phyloP scores from a whole-genome alignment of 1,284 basidiomycete genomes.

The Sporisorium scitamineum region DNA sequence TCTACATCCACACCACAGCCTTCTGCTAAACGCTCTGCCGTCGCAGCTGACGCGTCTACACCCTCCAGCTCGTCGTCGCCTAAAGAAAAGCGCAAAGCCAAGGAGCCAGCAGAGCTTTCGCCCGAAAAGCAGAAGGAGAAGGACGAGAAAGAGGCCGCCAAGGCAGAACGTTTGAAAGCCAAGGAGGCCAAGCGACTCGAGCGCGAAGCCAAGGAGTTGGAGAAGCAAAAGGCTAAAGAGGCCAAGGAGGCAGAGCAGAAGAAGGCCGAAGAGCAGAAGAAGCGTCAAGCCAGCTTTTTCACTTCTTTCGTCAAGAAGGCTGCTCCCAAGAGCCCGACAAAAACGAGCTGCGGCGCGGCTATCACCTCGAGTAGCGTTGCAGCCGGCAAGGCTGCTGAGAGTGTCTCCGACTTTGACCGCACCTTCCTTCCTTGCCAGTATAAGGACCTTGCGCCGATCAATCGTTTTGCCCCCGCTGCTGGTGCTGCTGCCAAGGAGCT shows the following conservation, averaged over 20 bases:
- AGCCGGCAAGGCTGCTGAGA: constrained; percentile 19
- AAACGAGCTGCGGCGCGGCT: constrained; percentile 3
- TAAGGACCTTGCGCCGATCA: constrained; percentile 64
- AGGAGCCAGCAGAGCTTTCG: constrained; percentile 41
- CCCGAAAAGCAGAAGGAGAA: constrained; percentile 68
- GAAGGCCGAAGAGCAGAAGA: constrained; percentile 71
- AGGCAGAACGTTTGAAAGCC: constrained; percentile 60
- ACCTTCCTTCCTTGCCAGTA: constrained; percentile 65
- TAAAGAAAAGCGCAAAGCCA: constrained; percentile 51
- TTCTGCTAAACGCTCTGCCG: constrained; percentile 16
- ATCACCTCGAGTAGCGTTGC: constrained; percentile 15
- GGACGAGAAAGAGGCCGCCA: constrained; percentile 70
- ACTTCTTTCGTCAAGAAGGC: constrained; percentile 63
- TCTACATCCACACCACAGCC: constrained; percentile 35
- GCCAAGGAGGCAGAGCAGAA: constrained; percentile 67
- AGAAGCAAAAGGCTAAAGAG: constrained; percentile 65
- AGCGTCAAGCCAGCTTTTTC: constrained; percentile 58
- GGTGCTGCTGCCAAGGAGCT: constrained; percentile 6
- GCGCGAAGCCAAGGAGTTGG: constrained; percentile 57
- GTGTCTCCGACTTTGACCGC: constrained; percentile 56
- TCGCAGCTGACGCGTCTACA: constrained; percentile 22
- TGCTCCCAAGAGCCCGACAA: constrained; percentile 25
- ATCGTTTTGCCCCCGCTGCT: constrained; percentile 42
- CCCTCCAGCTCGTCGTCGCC: constrained; percentile 33
- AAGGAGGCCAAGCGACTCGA: constrained; percentile 55